Conservation (phyloP, 345 rosid genomes). For the Punica granatum region DNA sequence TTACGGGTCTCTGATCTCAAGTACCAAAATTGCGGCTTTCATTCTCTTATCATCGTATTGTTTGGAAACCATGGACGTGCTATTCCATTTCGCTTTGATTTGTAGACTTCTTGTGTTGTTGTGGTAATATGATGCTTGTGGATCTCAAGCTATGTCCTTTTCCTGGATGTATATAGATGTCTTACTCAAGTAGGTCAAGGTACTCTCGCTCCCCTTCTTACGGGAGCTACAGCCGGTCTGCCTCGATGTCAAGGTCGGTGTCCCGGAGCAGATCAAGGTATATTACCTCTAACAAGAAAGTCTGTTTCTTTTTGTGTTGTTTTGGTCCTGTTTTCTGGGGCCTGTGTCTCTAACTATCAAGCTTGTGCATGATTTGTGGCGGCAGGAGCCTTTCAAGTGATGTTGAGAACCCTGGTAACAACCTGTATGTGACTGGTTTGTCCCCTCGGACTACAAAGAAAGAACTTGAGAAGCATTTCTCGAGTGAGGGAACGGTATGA, state of each 20-base stretch:
- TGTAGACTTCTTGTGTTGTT: neutral
- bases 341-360: neutral
- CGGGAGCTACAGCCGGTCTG: conserved; percentile 36
- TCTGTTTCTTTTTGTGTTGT: neutral
- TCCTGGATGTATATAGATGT: conserved; percentile 68
- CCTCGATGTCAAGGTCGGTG: conserved; percentile 32
- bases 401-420: conserved; percentile 87
- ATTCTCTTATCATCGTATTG: neutral
- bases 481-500: conserved; percentile 62
- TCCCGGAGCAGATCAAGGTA: conserved; percentile 50
- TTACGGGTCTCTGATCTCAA: neutral
- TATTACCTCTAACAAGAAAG: neutral
- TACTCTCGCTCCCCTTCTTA: conserved; percentile 53
- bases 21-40: neutral
- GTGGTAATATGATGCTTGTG: neutral
- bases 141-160: neutral
- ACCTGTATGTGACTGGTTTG: conserved; percentile 90
- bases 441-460: conserved; percentile 65
- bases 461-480: conserved; percentile 73
- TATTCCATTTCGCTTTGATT: neutral
- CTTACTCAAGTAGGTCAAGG: conserved; percentile 62
- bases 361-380: neutral
- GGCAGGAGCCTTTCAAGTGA: conserved; percentile 41
- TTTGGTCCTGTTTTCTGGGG: neutral
- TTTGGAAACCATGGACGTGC: neutral